Evolutionary conservation across 345 rosid genomes (phyloP), one percentile per base, ranked within the genome.

Genomic region (Populus alba): DNA sequence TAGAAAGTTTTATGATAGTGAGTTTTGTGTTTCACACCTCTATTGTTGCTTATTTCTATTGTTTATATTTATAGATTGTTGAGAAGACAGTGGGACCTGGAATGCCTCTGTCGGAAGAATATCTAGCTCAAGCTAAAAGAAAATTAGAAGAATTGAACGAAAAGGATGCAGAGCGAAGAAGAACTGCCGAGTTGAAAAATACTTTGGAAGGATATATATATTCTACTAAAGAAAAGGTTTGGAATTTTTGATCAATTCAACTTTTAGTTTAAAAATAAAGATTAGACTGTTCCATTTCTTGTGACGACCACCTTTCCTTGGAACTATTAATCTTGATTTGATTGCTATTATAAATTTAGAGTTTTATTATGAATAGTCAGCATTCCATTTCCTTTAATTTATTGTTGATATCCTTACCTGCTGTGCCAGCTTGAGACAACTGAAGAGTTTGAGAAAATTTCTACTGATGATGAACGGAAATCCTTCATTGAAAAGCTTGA

Each of bases 181-280:
- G 92, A 79, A 97, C 99, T 39, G 97, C 98, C 1, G 98, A 97
- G 82, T 83, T 94, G 71, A 97, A 97, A 82, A 94, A 97, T 86
- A 87, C 87, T 83, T 91, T 97, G 88, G 99, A 97, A 83, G 91
- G 91, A 53, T 97, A 94, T 82, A 91, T 97, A 81, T 97, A 97
- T 86, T 89, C 95, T 37, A 94, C 97, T 22, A 97, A 97, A 89
- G 99, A 97, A 80, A 91, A 94, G 97, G 99, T 90, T 38, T 68
- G 82, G 15, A 39, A 35, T 73, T 38, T 61, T 43, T 8, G 16
- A 66, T 59, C 55, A 20, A 29, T 73, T 45, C 31, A 37, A 2
- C 45, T 10, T 37, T 23, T 70, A 23, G 25, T 10, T 68, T 35
- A 27, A 66, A 25, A 25, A 68, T 57, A 72, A 43, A 20, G 70